Base-by-base conservation (phyloP, 2,329 filamentous ascomycete genomes). In the Alternaria brassicae region DNA sequence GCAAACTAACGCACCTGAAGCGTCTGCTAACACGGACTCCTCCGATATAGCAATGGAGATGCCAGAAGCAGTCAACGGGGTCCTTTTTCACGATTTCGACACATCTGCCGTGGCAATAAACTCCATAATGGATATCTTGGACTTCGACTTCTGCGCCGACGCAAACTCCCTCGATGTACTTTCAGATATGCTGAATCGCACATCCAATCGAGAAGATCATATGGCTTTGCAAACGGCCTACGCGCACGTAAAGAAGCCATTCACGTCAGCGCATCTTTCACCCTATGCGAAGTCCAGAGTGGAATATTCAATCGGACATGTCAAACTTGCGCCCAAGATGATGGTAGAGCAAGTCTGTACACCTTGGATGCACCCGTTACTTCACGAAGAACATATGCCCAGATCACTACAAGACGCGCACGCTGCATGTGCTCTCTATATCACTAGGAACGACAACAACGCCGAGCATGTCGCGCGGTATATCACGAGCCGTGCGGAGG, bases 371-470 rank as follows among this genome's bases (percentile, higher is more conserved):
- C 85, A 88, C 61, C 75, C 77, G 0, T 69, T 76, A n/a, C 74
- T 88, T 0, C 87, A 85, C 58, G 75, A 75, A n/a, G 77, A 82
- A 2, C 56, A 69, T 8, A 85, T 87, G 83, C 85, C 85, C 1
- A 73, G 73, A 28, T 77, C 71, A 0, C 81, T 87, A 66, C 81
- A 86, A 77, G 85, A 87, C 62, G 84, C 82, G 0, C 77, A 83
- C 59, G 80, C 84, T 4, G 80, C 81, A 25, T 87, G 85, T 66
- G 83, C 84, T 1, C 72, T 88, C 0, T 85, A 85, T 63, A 73
- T 82, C 41, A 76, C 81, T 9, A 85, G 81, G 61, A 87, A 82
- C 45, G 61, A 77, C 0, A 65, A 69, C 17, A 88, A 87, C 62
- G 71, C 79, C 0, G 75, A 78, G 9, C 70, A 84, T 23, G 80